phyloP scores from a whole-genome alignment of 2,329 filamentous ascomycete genomes.

The Exophiala calicioides region DNA sequence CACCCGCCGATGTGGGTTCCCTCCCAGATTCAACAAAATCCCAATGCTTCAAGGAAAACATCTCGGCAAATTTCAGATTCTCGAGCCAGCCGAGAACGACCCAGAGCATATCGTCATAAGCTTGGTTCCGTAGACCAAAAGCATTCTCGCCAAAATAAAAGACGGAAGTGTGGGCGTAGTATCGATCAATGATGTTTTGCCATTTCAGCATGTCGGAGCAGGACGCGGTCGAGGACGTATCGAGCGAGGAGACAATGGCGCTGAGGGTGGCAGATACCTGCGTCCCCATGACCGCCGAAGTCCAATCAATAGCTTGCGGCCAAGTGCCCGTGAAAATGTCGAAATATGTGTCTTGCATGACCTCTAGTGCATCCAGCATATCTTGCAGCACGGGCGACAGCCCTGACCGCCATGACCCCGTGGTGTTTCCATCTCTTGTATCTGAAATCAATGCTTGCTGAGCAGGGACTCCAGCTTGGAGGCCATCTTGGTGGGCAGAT shows the following conservation, averaged over 20 bases:
- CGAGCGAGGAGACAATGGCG: slow-evolving; percentile 63
- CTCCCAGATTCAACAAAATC: slow-evolving; percentile 26
- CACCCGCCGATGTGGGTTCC: slow-evolving; percentile 28
- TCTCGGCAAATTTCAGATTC: slow-evolving; percentile 70
- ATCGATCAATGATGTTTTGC: slow-evolving; percentile 78
- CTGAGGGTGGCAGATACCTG: slow-evolving; percentile 72
- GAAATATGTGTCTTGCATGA: slow-evolving; percentile 79
- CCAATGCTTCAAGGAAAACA: slow-evolving; percentile 68
- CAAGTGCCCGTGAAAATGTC: slow-evolving; percentile 75
- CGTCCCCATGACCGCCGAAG: slow-evolving; percentile 78
- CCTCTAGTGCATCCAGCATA: slow-evolving; percentile 65
- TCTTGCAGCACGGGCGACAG: slow-evolving; percentile 23
- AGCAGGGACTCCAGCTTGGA: no score
- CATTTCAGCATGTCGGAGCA: slow-evolving; percentile 50
- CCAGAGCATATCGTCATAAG: slow-evolving; percentile 95
- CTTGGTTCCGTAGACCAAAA: slow-evolving; percentile 71
- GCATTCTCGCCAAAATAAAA: slow-evolving; percentile 88
- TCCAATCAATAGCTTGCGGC: slow-evolving; percentile 91
- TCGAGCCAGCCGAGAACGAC: slow-evolving; percentile 91
- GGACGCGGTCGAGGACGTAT: slow-evolving; percentile 37
- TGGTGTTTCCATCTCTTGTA: slow-evolving; percentile 12
- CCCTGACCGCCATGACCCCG: slow-evolving; percentile 1
- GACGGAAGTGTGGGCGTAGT: slow-evolving; percentile 73
- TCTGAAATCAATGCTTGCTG: slow-evolving; percentile 12
- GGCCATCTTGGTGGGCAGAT: slow-evolving; percentile 4